Conservation (phyloP, 2,329 filamentous ascomycete genomes). For the Fusarium redolens region DNA sequence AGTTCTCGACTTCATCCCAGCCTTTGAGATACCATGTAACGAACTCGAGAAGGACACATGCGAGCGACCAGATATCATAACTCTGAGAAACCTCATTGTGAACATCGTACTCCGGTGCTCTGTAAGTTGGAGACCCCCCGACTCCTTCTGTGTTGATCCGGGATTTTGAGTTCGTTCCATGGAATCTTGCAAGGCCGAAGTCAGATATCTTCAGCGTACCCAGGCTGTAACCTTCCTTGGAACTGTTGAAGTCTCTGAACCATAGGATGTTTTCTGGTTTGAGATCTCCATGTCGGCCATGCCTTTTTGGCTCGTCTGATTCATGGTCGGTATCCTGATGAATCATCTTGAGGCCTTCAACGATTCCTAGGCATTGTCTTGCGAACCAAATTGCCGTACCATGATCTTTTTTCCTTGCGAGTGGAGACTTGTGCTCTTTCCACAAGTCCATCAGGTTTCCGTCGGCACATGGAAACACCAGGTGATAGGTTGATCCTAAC, state of each 20-base stretch:
- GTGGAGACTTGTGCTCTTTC: background rate
- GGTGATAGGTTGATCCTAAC: background rate
- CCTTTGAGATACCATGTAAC: slow-evolving; percentile 13
- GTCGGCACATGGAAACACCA: slow-evolving; percentile 14
- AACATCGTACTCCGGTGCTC: slow-evolving; percentile 9
- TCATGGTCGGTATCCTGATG: background rate
- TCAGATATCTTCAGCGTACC: slow-evolving; percentile 12
- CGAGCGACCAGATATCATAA: slow-evolving; percentile 21
- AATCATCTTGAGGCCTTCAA: background rate
- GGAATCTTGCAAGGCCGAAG: slow-evolving; percentile 11
- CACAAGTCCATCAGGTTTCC: slow-evolving; percentile 14
- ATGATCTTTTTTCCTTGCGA: background rate
- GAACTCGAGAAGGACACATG: slow-evolving; percentile 16
- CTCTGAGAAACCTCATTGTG: background rate
- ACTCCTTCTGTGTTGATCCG: background rate
- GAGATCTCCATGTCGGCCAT: slow-evolving; percentile 9
- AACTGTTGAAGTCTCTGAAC: background rate
- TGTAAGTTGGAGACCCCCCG: background rate
- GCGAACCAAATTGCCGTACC: background rate
- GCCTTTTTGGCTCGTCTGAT: background rate
- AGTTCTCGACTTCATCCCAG: background rate
- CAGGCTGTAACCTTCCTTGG: background rate
- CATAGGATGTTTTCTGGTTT: slow-evolving; percentile 24
- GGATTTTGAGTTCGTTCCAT: background rate
- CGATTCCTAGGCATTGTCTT: background rate